These are phyloP conservation scores for Triticum timopheevii DNA, from an alignment of 176 grass and related monocot genomes.

Conservation along the genomic window DNA sequence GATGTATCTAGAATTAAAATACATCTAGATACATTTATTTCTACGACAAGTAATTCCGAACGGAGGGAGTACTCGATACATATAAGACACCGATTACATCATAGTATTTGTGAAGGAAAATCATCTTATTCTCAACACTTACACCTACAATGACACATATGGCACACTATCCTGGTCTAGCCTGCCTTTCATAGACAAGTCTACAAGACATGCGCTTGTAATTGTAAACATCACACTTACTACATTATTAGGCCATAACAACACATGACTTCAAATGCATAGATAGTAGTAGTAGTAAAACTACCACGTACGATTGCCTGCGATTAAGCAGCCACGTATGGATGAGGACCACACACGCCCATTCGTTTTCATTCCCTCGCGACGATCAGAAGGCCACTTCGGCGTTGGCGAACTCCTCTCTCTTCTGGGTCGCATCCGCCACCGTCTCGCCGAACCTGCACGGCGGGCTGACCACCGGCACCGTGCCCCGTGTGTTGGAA, in stretches of 20 bases:
- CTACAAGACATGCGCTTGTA: background rate
- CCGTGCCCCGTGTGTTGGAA: background rate
- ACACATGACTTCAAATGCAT: background rate
- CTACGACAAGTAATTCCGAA: too few species aligned
- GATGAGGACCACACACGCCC: background rate
- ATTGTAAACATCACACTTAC: background rate
- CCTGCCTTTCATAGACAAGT: background rate
- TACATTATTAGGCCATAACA: background rate
- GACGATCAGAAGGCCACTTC: conserved; percentile 21
- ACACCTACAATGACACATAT: background rate
- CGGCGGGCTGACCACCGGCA: conserved; percentile 27
- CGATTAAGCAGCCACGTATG: background rate
- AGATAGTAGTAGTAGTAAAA: background rate
- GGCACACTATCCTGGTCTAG: background rate
- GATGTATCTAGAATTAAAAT: too few species aligned
- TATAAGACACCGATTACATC: too few species aligned
- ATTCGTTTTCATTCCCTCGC: background rate
- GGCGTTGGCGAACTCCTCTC: conserved; percentile 23
- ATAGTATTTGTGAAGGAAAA: background rate
- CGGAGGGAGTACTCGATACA: too few species aligned
- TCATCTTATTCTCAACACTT: background rate
- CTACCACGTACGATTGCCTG: background rate
- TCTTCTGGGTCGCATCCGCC: background rate
- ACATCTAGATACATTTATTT: too few species aligned
- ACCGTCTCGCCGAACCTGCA: conserved; percentile 42